Evolutionary conservation across 352 stramenopile species (phyloP).

Genomic region (Pythium guiyangense): DNA sequence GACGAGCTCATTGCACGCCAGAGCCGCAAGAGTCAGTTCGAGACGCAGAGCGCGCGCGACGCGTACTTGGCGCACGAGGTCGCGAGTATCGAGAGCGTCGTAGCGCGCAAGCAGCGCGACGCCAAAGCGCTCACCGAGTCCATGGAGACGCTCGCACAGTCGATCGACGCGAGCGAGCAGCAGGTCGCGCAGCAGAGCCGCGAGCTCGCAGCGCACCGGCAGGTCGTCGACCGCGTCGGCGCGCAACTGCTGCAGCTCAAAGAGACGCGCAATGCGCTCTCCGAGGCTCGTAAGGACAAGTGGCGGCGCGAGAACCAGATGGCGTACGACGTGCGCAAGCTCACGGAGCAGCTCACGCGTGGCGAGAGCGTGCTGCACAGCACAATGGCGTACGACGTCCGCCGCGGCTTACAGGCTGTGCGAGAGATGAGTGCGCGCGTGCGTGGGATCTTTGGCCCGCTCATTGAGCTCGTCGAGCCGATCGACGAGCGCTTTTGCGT

Average conservation of each 20-base stretch:
- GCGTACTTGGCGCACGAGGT: conserved; percentile 72
- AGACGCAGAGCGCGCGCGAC: conserved; percentile 91
- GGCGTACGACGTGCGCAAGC: conserved; percentile 64
- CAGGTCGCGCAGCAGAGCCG: conserved; percentile 37
- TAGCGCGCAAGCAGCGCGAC: conserved; percentile 57
- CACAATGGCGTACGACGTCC: conserved; percentile 86
- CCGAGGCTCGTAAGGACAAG: conserved; percentile 75
- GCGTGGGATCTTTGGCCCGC: conserved; percentile 89
- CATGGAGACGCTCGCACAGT: conserved; percentile 36
- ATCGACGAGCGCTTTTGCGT: conserved; percentile 90
- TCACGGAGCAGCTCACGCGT: conserved; percentile 62
- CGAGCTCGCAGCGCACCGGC: conserved; percentile 51
- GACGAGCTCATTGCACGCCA: conserved; percentile 96
- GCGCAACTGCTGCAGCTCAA: conserved; percentile 63
- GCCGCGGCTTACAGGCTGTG: conserved; percentile 77
- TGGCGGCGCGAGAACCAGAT: conserved; percentile 82
- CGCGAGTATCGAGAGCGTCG: conserved; percentile 54
- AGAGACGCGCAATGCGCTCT: conserved; percentile 72
- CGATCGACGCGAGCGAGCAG: conserved; percentile 39
- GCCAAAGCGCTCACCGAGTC: conserved; percentile 29
- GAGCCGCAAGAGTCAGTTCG: conserved; percentile 94
- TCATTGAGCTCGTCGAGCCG: conserved; percentile 95
- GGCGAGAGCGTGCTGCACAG: conserved; percentile 78
- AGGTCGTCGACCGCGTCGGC: conserved; percentile 45
- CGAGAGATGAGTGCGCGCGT: conserved; percentile 84